Percentiles rank a stretch among this genome's conserved stretches.
Evolutionary conservation across 225 moss, liverwort and hornwort species (phyloP).

Genomic region (Takakia lepidozioides): DNA sequence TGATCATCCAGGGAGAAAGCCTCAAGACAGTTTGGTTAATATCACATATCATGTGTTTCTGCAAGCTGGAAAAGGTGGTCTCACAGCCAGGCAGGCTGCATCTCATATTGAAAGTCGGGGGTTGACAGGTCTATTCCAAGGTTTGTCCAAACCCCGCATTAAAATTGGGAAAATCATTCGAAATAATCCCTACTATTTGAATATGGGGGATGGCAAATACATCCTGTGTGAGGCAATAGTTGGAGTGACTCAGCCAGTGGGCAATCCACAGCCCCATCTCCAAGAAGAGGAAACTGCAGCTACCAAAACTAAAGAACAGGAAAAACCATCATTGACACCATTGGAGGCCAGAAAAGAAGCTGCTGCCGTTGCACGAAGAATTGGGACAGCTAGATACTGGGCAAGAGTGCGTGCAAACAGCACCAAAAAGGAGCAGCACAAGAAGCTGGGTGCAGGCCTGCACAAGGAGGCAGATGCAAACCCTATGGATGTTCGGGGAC

Average conservation of each 20-base stretch:
- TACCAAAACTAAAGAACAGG: slow-evolving; percentile 21
- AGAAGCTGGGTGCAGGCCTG: slow-evolving; percentile 23
- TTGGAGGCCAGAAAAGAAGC: slow-evolving; percentile 42
- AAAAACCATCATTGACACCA: slow-evolving; percentile 15
- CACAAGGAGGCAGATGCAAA: slow-evolving; percentile 14
- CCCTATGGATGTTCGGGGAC: slow-evolving; percentile 8
- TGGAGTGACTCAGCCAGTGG: slow-evolving; percentile 39
- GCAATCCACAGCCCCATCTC: slow-evolving; percentile 1
- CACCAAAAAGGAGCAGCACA: slow-evolving; percentile 29
- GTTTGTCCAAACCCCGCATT: slow-evolving; percentile 49
- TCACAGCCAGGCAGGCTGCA: slow-evolving; percentile 60
- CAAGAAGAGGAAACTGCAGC: not conserved
- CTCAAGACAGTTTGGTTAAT: slow-evolving; percentile 41
- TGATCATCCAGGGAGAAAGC: slow-evolving; percentile 53
- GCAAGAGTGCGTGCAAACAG: slow-evolving; percentile 44
- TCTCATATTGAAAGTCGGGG: slow-evolving; percentile 42
- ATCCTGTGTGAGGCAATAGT: slow-evolving; percentile 59
- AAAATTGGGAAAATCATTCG: slow-evolving; percentile 63
- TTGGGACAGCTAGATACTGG: slow-evolving; percentile 59
- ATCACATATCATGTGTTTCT: slow-evolving; percentile 58
- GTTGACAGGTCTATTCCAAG: slow-evolving; percentile 35
- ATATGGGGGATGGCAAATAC: slow-evolving; percentile 51
- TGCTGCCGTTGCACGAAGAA: slow-evolving; percentile 50
- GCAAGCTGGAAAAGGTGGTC: slow-evolving; percentile 44
- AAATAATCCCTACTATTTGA: slow-evolving; percentile 58